Evolutionary conservation across 768 basidiomycete species (phyloP).

Genomic region (Tulasnella sp.): DNA sequence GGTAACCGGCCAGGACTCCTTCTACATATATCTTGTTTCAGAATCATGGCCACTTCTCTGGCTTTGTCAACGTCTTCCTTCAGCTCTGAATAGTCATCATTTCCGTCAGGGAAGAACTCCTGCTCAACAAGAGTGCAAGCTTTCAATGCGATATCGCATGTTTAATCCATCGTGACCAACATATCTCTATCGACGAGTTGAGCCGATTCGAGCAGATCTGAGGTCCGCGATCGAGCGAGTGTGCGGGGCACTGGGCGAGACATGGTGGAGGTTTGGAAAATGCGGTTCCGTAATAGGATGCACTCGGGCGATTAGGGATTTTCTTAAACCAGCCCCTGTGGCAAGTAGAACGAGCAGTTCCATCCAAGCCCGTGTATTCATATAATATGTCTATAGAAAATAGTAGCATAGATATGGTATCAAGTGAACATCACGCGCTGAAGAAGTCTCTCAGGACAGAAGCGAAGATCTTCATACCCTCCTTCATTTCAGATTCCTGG

Average conservation of each 20-base stretch:
- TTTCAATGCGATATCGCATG: conserved; percentile 68
- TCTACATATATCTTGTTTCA: conserved; percentile 55
- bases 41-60: conserved; percentile 51
- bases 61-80: conserved; percentile 53
- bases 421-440: neutral
- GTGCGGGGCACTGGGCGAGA: conserved; percentile 33
- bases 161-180: conserved; percentile 65
- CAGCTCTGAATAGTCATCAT: conserved; percentile 38
- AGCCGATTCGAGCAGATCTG: conserved; percentile 38
- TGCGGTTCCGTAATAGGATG: neutral
- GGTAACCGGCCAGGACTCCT: conserved; percentile 49
- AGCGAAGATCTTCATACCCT: conserved; percentile 22
- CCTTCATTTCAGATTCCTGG: conserved; percentile 20
- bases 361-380: neutral
- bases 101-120: conserved; percentile 38
- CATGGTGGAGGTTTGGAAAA: conserved; percentile 10
- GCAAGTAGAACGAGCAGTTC: neutral
- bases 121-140: conserved; percentile 77
- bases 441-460: conserved; percentile 21
- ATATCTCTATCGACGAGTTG: conserved; percentile 70
- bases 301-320: neutral
- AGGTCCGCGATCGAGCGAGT: conserved; percentile 40
- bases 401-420: neutral
- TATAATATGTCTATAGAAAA: neutral
- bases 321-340: neutral